Conservation (phyloP, 2,329 filamentous ascomycete genomes). For the Beauveria varroae region DNA sequence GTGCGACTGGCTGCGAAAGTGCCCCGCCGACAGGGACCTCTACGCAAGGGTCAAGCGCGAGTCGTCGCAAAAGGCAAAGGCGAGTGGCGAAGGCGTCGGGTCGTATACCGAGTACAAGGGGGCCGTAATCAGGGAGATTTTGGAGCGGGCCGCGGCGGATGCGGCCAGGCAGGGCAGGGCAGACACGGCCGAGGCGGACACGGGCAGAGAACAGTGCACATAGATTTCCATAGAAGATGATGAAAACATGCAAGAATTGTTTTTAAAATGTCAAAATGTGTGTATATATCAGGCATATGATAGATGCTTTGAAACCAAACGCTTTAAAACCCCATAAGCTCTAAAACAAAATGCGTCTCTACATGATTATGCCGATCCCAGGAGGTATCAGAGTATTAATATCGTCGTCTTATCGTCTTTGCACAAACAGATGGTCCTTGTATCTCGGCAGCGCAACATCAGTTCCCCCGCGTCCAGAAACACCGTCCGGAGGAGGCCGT, state of each 20-base stretch:
- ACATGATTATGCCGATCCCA: background rate
- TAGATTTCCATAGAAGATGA: too few relatives aligned
- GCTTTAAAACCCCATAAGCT: background rate
- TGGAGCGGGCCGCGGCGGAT: constrained; percentile 17
- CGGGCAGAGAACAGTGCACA: background rate
- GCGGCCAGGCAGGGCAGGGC: background rate
- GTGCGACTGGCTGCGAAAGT: constrained; percentile 31
- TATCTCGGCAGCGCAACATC: background rate
- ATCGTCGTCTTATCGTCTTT: background rate
- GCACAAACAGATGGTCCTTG: background rate
- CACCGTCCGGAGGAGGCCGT: background rate
- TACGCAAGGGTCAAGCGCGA: constrained; percentile 33
- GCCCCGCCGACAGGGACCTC: constrained; percentile 28
- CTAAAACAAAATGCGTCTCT: background rate
- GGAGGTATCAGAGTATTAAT: background rate
- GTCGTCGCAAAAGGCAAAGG: constrained; percentile 22
- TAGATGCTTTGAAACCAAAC: too few relatives aligned
- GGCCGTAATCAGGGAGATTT: constrained; percentile 28
- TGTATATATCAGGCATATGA: background rate
- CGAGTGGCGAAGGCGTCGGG: constrained; percentile 23
- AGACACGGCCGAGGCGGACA: background rate
- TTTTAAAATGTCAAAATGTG: too few relatives aligned
- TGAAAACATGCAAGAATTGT: too few relatives aligned
- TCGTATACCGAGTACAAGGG: constrained; percentile 37
- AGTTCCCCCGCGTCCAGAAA: background rate